Percentiles rank a stretch among this genome's conserved stretches.
phyloP scores from a whole-genome alignment of 2,329 filamentous ascomycete genomes.

The Stagonosporopsis rhizophila region DNA sequence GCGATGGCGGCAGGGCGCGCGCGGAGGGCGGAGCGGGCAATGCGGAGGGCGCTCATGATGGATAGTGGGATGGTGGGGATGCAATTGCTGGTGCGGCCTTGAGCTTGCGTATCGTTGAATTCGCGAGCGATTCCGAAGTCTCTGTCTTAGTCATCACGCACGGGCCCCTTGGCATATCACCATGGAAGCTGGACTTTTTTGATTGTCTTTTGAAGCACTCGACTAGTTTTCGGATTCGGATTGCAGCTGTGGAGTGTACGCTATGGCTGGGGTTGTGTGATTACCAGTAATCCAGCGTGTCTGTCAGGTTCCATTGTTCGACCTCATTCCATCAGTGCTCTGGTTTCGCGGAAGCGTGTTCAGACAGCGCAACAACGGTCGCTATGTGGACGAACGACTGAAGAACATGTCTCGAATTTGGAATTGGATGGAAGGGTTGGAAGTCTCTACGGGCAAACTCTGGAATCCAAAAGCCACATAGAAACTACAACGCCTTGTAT shows the following conservation, averaged over 20 bases:
- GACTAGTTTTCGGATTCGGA: not conserved
- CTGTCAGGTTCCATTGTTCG: not conserved
- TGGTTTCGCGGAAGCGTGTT: not conserved
- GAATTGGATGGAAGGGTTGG: not conserved
- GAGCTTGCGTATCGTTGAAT: conserved; percentile 37
- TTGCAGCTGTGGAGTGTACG: not conserved
- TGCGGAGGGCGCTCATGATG: conserved; percentile 90
- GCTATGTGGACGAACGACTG: not conserved
- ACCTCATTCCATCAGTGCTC: not conserved
- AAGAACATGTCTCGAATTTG: not conserved
- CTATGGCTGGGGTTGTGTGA: no score
- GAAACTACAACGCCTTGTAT: not conserved
- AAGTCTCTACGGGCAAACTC: no score
- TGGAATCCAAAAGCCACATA: not conserved
- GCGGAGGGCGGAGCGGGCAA: conserved; percentile 88
- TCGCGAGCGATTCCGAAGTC: conserved; percentile 38
- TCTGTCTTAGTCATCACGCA: conserved; percentile 26
- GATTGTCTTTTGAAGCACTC: no score
- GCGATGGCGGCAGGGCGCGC: conserved; percentile 77
- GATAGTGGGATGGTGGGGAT: conserved; percentile 45
- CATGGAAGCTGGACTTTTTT: not conserved
- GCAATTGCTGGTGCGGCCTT: conserved; percentile 47
- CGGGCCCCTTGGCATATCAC: conserved; percentile 2
- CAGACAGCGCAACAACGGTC: not conserved
- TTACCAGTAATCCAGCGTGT: no score